Percentiles rank a stretch among this genome's conserved stretches.
Evolutionary conservation across 306 rosid species (phyloP).

Genomic region (Vigna radiata): DNA sequence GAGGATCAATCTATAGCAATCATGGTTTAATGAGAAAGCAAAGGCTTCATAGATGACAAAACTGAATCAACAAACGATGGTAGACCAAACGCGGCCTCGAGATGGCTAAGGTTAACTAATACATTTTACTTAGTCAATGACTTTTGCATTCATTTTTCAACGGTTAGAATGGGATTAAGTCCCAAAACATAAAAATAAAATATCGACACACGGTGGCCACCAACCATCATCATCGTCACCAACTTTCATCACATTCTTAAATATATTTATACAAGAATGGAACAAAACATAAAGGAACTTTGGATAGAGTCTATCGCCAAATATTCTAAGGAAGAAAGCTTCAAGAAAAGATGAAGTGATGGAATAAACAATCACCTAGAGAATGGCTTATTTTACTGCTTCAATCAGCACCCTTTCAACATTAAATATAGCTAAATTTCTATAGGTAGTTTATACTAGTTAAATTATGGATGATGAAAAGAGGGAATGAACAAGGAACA

Average conservation of each 20-base stretch:
- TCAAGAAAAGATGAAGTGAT: slow-evolving; percentile 17
- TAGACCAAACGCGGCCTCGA: slow-evolving; percentile 31
- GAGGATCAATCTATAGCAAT: not conserved
- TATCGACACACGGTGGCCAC: slow-evolving; percentile 22
- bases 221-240: not conserved
- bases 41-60: slow-evolving; percentile 14
- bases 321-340: slow-evolving; percentile 19
- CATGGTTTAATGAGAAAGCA: slow-evolving; percentile 26
- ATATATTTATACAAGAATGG: not conserved
- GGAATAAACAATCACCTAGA: slow-evolving; percentile 26
- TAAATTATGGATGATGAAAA: not conserved
- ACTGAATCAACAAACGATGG: slow-evolving; percentile 32
- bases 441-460: not conserved
- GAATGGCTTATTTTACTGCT: slow-evolving; percentile 15
- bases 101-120: slow-evolving; percentile 39
- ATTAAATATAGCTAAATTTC: slow-evolving; percentile 1
- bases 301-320: slow-evolving; percentile 16
- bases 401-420: slow-evolving; percentile 22
- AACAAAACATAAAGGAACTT: not conserved
- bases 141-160: slow-evolving; percentile 28
- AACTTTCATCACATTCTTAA: not conserved
- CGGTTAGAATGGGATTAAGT: not conserved
- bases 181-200: not conserved
- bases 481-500: slow-evolving; percentile 21
- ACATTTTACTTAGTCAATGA: slow-evolving; percentile 46